These are phyloP conservation scores for Globisporangium abappressorium DNA, from an alignment of 352 stramenopile genomes.

Conservation along the genomic window DNA sequence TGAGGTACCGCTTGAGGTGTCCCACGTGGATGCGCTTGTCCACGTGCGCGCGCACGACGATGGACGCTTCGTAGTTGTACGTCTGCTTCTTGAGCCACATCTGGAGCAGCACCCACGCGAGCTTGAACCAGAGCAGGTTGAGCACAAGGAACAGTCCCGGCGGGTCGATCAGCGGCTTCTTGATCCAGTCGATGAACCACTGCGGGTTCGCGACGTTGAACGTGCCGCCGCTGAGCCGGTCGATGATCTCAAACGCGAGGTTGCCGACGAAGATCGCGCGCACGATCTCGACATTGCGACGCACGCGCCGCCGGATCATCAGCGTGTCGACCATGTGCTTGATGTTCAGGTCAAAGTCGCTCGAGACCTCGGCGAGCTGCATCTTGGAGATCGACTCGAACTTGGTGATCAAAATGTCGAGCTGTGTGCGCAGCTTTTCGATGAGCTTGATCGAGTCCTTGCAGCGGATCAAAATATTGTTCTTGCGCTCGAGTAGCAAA, in stretches of 20 bases:
- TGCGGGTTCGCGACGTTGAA: constrained; percentile 89
- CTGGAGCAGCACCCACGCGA: constrained; percentile 60
- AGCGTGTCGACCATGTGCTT: constrained; percentile 82
- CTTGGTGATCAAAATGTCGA: constrained; percentile 92
- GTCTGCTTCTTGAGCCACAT: constrained; percentile 33
- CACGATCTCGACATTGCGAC: constrained; percentile 81
- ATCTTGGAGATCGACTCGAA: constrained; percentile 87
- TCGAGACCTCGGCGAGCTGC: constrained; percentile 85
- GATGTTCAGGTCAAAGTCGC: constrained; percentile 88
- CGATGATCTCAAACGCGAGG: constrained; percentile 94
- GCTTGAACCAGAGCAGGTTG: constrained; percentile 68
- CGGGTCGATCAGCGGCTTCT: constrained; percentile 56
- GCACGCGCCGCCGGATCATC: constrained; percentile 49
- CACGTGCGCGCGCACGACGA: constrained; percentile 84
- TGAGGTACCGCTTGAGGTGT: constrained; percentile 39
- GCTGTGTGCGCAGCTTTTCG: constrained; percentile 84
- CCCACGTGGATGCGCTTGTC: constrained; percentile 59
- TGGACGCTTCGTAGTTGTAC: constrained; percentile 77
- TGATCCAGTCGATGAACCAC: constrained; percentile 82
- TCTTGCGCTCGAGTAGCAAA: constrained; percentile 85
- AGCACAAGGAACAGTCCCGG: constrained; percentile 77
- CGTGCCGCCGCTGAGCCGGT: constrained; percentile 90
- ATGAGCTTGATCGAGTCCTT: constrained; percentile 97
- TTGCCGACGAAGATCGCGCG: constrained; percentile 92
- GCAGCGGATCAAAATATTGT: constrained; percentile 89